Base-by-base conservation (phyloP, 768 basidiomycete genomes). In the Boletus rubescentipes region DNA sequence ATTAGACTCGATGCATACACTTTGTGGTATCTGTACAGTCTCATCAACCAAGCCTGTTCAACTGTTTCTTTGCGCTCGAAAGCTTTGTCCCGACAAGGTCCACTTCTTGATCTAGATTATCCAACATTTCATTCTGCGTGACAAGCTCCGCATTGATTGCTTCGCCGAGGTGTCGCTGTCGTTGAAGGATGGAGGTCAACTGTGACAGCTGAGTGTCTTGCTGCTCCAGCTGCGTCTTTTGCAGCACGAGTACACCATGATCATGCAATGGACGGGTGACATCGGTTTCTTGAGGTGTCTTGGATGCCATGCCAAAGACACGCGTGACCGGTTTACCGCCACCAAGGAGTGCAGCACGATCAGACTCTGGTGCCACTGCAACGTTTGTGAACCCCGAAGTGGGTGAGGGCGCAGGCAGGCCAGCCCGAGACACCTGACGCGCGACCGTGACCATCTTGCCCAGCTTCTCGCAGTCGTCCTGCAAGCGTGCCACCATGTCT, bases 381-480 rank as follows among this genome's bases (percentile, higher is more conserved):
- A 70, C 64, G 41, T 56, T 70, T 8, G 68, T 66, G 53, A 64
- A 68, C 2, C 60, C 62, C 9, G 45, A 40, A 9, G 74, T 62
- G 10, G 72, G 66, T 0, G 73, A 69, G 37, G 61, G 39, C 18
- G 49, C 58, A 47, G 70, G 57, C 48, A 66, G 30, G 51, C 69
- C 57, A 37, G 65, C 61, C 52, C 79, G 77, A 38, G 77, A 76
- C 26, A 71, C 76, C 61, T 82, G 83, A 54, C 81, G 81, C 30
- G 82, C 87, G 42, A 90, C 83, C 32, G 90, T 88, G 38, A 93
- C 86, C 79, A 96, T 91, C 77, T 84, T 84, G 36, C 84, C 83
- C 53, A 97, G 76, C 75, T 88, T 91, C 75, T 90, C 90, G 74
- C 91, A 88, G 68, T 98, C 95, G 67, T 94, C 93, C 72, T 89